A percentile compares a stretch with the other conserved stretches of the same genome.
Conservation (phyloP, 495 filamentous ascomycete genomes). For the Parathielavia hyrcaniae region DNA sequence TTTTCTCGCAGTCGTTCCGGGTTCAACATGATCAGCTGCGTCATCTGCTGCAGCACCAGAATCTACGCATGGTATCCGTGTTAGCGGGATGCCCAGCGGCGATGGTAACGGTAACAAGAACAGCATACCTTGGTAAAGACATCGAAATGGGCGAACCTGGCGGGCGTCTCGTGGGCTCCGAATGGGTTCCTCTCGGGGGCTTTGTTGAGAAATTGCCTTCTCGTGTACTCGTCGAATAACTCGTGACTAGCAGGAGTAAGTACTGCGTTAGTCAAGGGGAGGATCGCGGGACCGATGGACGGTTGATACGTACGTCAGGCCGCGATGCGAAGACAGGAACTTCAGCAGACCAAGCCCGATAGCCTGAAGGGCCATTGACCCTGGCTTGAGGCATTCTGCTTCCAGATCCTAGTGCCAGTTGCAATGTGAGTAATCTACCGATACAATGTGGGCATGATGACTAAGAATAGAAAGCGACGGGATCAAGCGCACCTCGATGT, state of each 20-base stretch:
- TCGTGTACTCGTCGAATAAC: conserved; percentile 90
- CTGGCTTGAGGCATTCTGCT: conserved; percentile 72
- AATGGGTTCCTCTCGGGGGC: conserved; percentile 79
- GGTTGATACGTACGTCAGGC: conserved; percentile 65
- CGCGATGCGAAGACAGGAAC: conserved; percentile 87
- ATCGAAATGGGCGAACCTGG: conserved; percentile 74
- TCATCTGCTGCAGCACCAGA: conserved; percentile 81
- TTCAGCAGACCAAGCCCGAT: conserved; percentile 88
- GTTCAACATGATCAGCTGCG: conserved; percentile 82
- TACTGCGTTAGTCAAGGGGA: conserved; percentile 10
- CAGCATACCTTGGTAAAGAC: conserved; percentile 62
- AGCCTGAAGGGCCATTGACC: conserved; percentile 65
- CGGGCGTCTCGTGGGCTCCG: conserved; percentile 65
- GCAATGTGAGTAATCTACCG: background rate
- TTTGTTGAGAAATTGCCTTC: conserved; percentile 81
- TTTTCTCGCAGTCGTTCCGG: conserved; percentile 78
- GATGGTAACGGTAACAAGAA: background rate
- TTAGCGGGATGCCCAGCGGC: background rate
- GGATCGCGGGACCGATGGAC: conserved; percentile 2
- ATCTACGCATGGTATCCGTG: conserved; percentile 42
- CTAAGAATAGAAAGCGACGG: background rate
- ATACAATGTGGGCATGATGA: background rate
- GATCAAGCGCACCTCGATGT: conserved; percentile 64
- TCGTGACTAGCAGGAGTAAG: conserved; percentile 54
- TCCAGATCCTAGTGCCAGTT: conserved; percentile 68